Conservation (phyloP, 257 asterid genomes). For the Solanum chilense region DNA sequence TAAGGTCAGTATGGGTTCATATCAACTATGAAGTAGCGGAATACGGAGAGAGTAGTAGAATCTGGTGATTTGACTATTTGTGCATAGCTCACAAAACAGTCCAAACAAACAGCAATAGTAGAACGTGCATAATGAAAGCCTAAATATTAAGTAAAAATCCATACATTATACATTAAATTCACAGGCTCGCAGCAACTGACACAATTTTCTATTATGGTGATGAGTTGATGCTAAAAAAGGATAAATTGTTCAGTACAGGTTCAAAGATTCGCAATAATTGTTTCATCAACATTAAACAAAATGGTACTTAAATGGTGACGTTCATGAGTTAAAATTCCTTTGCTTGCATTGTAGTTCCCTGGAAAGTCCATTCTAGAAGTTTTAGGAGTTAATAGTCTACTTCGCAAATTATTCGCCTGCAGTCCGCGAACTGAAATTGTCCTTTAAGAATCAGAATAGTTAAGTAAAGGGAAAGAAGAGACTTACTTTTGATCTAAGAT, state of each 20-base stretch:
- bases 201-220: neutral
- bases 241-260: neutral
- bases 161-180: neutral
- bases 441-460: neutral
- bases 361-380: neutral
- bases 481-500: conserved; percentile 9
- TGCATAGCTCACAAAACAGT: neutral
- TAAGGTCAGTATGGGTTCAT: neutral
- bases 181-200: neutral
- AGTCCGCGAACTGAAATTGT: neutral
- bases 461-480: neutral
- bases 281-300: neutral
- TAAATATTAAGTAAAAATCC: neutral
- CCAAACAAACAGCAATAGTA: neutral
- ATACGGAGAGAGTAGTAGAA: neutral
- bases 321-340: neutral
- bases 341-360: neutral
- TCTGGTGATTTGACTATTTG: neutral
- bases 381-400: neutral
- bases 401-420: neutral
- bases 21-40: neutral
- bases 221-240: neutral
- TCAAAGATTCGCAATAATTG: neutral
- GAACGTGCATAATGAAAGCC: neutral
- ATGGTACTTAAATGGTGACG: neutral